Evolutionary conservation across 768 basidiomycete species (phyloP), one percentile per base, ranked within the genome.

Genomic region (Leccinum longicurvipes): DNA sequence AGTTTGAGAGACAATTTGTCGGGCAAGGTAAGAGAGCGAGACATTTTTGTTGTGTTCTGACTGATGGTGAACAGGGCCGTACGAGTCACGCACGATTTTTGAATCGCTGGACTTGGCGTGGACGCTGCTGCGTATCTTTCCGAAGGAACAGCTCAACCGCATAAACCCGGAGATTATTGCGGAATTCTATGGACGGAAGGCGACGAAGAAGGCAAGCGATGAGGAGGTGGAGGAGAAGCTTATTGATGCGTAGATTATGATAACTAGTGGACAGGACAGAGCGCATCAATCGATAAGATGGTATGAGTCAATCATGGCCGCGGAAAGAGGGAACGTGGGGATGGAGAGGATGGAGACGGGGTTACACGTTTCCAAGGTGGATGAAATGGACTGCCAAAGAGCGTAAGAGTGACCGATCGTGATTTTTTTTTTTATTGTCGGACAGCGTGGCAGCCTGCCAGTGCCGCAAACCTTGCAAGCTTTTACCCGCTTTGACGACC

Each of bases 71-170:
- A 4, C 67, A 95, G 93, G 93, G 54, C 82, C 91, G 27, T 96
- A 96, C 73, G 97, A 98, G 75, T 87, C 94, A 47, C 86, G 97
- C 56, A 92, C 91, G 50, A 89, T 99, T 75, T 97, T 97, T 70
- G 96, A 99, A 66, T 95, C 93, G 50, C 83, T 99, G 44, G 97
- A 99, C 75, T 80, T 98, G 53, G 97, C 94, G 21, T 99, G 97
- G 97, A 88, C 89, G 23, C 75, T 99, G 51, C 81, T 99, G 63
- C 89, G 97, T 63, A 96, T 96, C 70, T 99, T 98, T 91, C 97
- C 97, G 58, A 94, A 95, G 74, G 96, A 98, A 76, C 91, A 93
- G 73, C 82, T 98, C 62, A 98, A 98, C 79, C 91, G 95, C 67
- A 95, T 98, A 79, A 93, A 86, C 70, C 94, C 94, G 66, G 93